phyloP scores from a whole-genome alignment of 2,329 filamentous ascomycete species.

The Penicillium sp. region DNA sequence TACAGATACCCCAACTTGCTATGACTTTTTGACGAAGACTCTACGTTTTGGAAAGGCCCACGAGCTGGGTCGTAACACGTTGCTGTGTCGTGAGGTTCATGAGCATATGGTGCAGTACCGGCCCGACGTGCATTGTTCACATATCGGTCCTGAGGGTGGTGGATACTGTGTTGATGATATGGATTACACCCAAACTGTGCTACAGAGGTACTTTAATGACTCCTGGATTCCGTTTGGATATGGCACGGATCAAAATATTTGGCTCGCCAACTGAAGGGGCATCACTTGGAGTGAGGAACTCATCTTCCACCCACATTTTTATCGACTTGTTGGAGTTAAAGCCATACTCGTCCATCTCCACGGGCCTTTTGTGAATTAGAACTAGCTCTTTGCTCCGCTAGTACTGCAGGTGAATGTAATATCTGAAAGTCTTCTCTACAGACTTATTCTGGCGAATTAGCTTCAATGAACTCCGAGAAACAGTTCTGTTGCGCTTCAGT shows the following conservation, averaged over 20 bases:
- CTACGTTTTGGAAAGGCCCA: slow-evolving; percentile 27
- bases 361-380: accelerated
- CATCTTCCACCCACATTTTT: neutral
- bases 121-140: slow-evolving; percentile 28
- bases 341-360: neutral
- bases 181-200: slow-evolving; percentile 24
- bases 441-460: too few species aligned
- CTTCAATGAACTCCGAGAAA: neutral
- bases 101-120: slow-evolving; percentile 32
- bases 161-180: slow-evolving; percentile 32
- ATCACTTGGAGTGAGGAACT: neutral
- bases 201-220: slow-evolving; percentile 25
- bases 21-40: slow-evolving; percentile 20
- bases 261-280: slow-evolving; percentile 5
- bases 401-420: too few species aligned
- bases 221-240: slow-evolving; percentile 29
- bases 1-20: slow-evolving; percentile 14
- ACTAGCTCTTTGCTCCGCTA: neutral
- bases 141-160: slow-evolving; percentile 30
- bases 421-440: neutral
- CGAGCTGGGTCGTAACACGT: slow-evolving; percentile 28
- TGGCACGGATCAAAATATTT: slow-evolving; percentile 21
- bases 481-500: neutral
- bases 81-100: slow-evolving; percentile 32
- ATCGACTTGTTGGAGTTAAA: neutral